phyloP scores from a whole-genome alignment of 106 monocot species.

The Amphibolis antarctica region DNA sequence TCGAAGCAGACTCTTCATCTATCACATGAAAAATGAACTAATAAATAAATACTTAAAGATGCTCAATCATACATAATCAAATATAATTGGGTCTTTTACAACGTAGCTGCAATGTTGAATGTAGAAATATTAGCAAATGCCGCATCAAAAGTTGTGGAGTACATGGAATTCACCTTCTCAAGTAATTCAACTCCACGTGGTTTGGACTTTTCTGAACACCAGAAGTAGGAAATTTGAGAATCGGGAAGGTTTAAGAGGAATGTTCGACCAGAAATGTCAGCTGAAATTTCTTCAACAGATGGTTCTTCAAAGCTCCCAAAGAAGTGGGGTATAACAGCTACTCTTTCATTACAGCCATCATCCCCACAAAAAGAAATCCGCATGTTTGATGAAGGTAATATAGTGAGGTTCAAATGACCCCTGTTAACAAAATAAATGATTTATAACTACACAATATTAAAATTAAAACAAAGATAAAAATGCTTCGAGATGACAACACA shows the following conservation, averaged over 20 bases:
- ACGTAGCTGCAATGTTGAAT: not conserved
- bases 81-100: not conserved
- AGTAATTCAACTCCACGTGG: conserved; percentile 44
- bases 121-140: not conserved
- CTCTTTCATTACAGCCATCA: conserved; percentile 52
- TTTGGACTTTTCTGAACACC: conserved; percentile 89
- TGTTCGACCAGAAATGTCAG: conserved; percentile 70
- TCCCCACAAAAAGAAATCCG: conserved; percentile 58
- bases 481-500: not conserved
- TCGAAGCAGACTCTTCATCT: conserved; percentile 79
- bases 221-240: conserved; percentile 44
- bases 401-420: conserved; percentile 64
- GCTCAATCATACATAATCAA: not conserved
- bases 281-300: conserved; percentile 56
- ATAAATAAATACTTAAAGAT: not conserved
- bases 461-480: not conserved
- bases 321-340: conserved; percentile 32
- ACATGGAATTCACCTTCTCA: conserved; percentile 34
- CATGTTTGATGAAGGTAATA: conserved; percentile 75
- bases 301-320: conserved; percentile 29
- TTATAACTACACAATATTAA: not conserved
- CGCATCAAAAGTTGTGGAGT: not conserved
- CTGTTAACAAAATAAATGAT: conserved; percentile 17
- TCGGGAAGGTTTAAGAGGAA: conserved; percentile 44
- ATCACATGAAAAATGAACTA: not conserved